Conservation (phyloP, 306 rosid genomes). For the Quercus dentata region DNA sequence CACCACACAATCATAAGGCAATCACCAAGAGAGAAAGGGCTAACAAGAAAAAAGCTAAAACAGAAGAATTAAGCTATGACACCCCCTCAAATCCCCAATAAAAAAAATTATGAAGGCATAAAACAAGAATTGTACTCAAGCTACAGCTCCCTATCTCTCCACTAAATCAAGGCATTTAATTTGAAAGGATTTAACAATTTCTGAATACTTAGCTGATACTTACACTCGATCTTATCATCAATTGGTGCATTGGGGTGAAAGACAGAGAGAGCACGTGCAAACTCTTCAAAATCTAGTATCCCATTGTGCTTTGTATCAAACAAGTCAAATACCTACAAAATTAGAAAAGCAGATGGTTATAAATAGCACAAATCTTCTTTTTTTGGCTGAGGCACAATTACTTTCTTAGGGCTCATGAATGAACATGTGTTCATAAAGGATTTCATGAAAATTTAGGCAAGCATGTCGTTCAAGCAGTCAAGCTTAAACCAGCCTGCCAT, state of each 20-base stretch:
- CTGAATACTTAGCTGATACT: conserved; percentile 23
- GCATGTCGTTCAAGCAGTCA: background rate
- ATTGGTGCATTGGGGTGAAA: conserved; percentile 79
- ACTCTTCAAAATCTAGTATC: conserved; percentile 68
- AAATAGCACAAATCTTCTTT: background rate
- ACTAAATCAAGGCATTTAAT: background rate
- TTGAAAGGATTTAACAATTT: conserved; percentile 10
- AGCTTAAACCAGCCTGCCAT: background rate
- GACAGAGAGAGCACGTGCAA: conserved; percentile 79
- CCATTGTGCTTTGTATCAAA: conserved; percentile 66
- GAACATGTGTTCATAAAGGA: background rate
- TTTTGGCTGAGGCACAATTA: background rate
- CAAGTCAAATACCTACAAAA: conserved; percentile 73
- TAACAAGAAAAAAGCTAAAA: background rate
- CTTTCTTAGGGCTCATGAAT: conserved; percentile 1
- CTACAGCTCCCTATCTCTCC: background rate
- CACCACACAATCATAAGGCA: background rate
- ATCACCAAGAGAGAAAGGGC: conserved; percentile 8
- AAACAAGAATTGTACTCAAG: background rate
- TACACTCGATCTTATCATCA: conserved; percentile 77
- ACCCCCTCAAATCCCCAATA: background rate
- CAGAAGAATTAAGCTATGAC: background rate
- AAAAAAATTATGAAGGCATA: background rate
- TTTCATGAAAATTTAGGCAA: conserved; percentile 10
- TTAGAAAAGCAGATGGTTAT: conserved; percentile 22